These are phyloP conservation scores for Casuarina glauca DNA, from an alignment of 306 rosid species.

Conservation along the genomic window DNA sequence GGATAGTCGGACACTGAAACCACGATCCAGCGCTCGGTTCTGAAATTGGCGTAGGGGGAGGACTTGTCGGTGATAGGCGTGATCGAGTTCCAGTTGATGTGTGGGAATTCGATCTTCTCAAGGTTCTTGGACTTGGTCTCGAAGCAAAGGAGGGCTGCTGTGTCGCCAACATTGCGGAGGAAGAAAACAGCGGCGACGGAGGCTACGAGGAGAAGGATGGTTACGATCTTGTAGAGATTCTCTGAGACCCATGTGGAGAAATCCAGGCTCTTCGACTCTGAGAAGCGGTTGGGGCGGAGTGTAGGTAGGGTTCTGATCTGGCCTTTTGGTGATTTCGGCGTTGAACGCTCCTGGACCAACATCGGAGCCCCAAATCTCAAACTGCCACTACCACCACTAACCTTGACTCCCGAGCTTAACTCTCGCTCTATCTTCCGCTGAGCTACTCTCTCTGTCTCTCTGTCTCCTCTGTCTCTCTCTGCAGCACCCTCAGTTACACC, in stretches of 20 bases:
- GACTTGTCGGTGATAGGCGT: slow-evolving; percentile 49
- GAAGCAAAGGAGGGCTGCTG: slow-evolving; percentile 88
- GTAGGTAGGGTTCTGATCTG: slow-evolving; percentile 41
- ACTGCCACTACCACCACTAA: neutral
- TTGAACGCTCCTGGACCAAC: slow-evolving; percentile 85
- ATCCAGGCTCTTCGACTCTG: slow-evolving; percentile 59
- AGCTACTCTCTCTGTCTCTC: too few relatives aligned
- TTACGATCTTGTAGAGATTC: slow-evolving; percentile 56
- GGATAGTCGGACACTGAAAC: slow-evolving; percentile 82
- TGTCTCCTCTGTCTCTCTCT: too few relatives aligned
- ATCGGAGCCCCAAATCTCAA: slow-evolving; percentile 36
- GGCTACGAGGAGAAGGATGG: slow-evolving; percentile 46
- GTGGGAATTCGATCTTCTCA: slow-evolving; percentile 74
- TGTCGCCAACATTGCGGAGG: slow-evolving; percentile 83
- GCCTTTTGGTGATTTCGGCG: slow-evolving; percentile 59
- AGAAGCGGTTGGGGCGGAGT: slow-evolving; percentile 51
- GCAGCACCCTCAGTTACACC: too few relatives aligned
- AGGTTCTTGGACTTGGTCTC: slow-evolving; percentile 55
- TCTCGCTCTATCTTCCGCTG: too few relatives aligned
- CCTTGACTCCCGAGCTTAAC: neutral
- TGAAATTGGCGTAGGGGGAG: slow-evolving; percentile 58
- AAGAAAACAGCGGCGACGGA: slow-evolving; percentile 76
- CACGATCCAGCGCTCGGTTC: slow-evolving; percentile 84
- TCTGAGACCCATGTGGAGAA: slow-evolving; percentile 84
- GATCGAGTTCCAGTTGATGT: slow-evolving; percentile 58